phyloP scores from a whole-genome alignment of 2,329 filamentous ascomycete genomes.

The Trichocomaceae sp. region DNA sequence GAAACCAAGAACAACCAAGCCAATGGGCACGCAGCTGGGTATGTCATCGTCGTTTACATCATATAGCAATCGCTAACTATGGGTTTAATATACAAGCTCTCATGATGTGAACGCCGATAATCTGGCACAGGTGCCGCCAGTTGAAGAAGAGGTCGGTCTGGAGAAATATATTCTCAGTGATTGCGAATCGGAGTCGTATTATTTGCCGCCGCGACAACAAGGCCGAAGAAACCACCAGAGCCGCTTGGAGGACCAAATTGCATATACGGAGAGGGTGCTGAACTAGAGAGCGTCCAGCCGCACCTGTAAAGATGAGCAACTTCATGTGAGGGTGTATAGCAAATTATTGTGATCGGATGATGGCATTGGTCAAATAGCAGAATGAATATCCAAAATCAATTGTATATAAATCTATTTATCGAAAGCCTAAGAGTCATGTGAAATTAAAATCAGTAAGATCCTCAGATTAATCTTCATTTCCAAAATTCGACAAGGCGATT shows the following conservation, averaged over 20 bases:
- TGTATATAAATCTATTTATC: background rate
- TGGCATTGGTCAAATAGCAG: background rate
- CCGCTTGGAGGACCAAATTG: background rate
- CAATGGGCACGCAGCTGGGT: background rate
- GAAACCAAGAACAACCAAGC: background rate
- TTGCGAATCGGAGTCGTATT: constrained; percentile 6
- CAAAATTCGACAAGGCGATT: constrained; percentile 43
- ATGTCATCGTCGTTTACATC: background rate
- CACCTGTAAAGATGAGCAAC: background rate
- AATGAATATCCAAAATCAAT: background rate
- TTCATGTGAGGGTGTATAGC: background rate
- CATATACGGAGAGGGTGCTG: background rate
- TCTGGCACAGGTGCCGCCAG: constrained; percentile 5
- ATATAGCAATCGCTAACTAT: background rate
- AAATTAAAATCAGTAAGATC: background rate
- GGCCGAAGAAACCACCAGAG: background rate
- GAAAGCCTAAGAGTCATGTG: background rate
- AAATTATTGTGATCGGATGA: background rate
- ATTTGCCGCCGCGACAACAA: background rate
- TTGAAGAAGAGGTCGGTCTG: constrained; percentile 1
- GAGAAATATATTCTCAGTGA: background rate
- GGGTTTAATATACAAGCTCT: background rate
- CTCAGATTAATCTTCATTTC: constrained; percentile 15
- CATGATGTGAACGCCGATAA: constrained; percentile 1
- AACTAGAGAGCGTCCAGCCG: background rate